Evolutionary conservation across 2,329 filamentous ascomycete species (phyloP).

Genomic region (Nigrospora osmanthi): DNA sequence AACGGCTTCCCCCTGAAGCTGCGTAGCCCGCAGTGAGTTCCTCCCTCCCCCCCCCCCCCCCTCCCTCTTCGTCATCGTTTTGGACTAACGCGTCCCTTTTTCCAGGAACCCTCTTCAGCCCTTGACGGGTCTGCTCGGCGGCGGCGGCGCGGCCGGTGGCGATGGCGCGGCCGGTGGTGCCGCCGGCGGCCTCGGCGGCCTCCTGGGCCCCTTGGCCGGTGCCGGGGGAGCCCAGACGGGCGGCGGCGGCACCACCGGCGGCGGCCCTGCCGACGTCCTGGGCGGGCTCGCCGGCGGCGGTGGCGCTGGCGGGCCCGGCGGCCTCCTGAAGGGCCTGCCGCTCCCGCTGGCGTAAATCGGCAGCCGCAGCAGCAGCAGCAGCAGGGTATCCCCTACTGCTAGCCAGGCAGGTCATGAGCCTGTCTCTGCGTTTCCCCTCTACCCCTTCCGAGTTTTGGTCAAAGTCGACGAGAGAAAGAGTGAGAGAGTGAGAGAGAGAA

Average conservation of each 20-base stretch:
- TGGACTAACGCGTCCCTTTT: neutral
- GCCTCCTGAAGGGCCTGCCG: neutral
- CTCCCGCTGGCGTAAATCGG: no score
- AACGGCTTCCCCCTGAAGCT: neutral
- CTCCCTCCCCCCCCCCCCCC: neutral
- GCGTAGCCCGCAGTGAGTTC: neutral
- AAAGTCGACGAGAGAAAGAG: no score
- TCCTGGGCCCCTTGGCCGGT: neutral
- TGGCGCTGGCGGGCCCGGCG: neutral
- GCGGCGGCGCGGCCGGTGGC: no score
- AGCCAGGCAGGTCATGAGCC: no score
- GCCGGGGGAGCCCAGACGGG: neutral
- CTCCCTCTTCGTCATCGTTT: neutral
- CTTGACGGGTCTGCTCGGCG: no score
- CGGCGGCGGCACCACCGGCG: neutral
- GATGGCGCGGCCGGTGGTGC: neutral
- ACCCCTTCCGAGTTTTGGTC: no score
- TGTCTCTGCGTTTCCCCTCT: no score
- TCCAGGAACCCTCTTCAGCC: neutral
- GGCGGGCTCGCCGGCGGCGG: conserved; percentile 1
- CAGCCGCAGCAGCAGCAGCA: no score
- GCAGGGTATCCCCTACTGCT: no score
- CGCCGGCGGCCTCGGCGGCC: neutral
- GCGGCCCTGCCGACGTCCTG: conserved; percentile 1
- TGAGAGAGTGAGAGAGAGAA: no score